phyloP scores from a whole-genome alignment of 2,329 filamentous ascomycete species.

The Myriosclerotinia scirpicola region DNA sequence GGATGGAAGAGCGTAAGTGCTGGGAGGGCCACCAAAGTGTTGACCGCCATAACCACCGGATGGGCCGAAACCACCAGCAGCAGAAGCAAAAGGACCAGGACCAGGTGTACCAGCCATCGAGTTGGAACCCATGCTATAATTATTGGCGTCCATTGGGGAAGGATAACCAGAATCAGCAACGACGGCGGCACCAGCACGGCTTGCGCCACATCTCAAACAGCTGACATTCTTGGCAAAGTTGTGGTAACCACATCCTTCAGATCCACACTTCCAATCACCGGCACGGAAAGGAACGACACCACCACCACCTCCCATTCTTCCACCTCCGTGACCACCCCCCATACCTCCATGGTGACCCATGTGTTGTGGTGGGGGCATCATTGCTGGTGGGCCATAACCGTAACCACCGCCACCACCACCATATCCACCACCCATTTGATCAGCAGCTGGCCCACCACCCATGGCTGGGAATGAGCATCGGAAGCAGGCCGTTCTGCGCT shows the following conservation, averaged over 20 bases:
- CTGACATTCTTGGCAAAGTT: conserved; percentile 99
- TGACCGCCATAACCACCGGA: conserved; percentile 65
- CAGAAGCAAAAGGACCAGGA: conserved; percentile 72
- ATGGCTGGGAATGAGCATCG: conserved; percentile 98
- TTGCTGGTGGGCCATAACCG: conserved; percentile 71
- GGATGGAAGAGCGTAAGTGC: conserved; percentile 85
- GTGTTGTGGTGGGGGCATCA: conserved; percentile 78
- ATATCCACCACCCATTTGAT: conserved; percentile 65
- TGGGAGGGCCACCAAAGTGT: conserved; percentile 84
- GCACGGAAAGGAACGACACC: conserved; percentile 95
- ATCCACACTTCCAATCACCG: conserved; percentile 98
- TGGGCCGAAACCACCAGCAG: conserved; percentile 65
- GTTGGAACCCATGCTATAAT: conserved; percentile 80
- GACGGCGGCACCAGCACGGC: conserved; percentile 88
- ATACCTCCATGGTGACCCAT: conserved; percentile 60
- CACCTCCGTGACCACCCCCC: conserved; percentile 55
- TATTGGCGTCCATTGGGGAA: conserved; percentile 83
- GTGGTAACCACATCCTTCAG: conserved; percentile 96
- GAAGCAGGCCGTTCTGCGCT: conserved; percentile 97
- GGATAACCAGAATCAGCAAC: conserved; percentile 92
- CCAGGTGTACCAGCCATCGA: conserved; percentile 85
- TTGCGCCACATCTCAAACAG: conserved; percentile 93
- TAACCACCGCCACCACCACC: conserved; percentile 49
- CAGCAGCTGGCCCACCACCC: conserved; percentile 68
- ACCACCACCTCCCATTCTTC: conserved; percentile 77